Evolutionary conservation across 1,139 yeast species (phyloP).

Genomic region (Candida smagusa): DNA sequence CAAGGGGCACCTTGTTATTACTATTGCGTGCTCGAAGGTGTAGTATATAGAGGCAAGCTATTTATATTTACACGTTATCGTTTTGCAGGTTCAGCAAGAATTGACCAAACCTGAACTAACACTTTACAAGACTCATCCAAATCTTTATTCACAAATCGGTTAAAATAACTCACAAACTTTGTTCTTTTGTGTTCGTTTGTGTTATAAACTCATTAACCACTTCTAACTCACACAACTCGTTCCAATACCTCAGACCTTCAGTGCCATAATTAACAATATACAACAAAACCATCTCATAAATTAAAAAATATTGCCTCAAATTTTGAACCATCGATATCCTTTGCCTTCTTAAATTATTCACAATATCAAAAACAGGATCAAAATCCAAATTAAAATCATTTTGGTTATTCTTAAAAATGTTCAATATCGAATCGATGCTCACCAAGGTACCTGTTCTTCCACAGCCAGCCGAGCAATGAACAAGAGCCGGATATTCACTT

Average conservation of each 20-base stretch:
- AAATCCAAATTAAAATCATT: conserved; percentile 13
- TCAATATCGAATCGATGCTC: conserved; percentile 64
- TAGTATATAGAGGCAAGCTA: too few species aligned
- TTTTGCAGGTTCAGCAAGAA: too few species aligned
- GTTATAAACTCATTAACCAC: conserved; percentile 19
- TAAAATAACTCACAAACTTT: too few species aligned
- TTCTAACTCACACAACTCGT: conserved; percentile 20
- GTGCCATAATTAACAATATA: conserved; percentile 16
- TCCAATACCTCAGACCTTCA: conserved; percentile 13
- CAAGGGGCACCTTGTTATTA: too few species aligned
- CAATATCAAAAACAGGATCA: conserved; percentile 50
- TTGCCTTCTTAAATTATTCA: conserved; percentile 64
- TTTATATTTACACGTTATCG: too few species aligned
- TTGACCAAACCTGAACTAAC: too few species aligned
- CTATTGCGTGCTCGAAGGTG: too few species aligned
- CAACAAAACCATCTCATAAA: conserved; percentile 52
- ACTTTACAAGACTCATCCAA: too few species aligned
- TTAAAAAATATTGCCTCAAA: conserved; percentile 66
- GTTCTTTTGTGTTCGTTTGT: not conserved
- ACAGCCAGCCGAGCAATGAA: conserved; percentile 91
- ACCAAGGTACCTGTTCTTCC: conserved; percentile 90
- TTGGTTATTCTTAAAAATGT: conserved; percentile 29
- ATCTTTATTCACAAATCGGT: too few species aligned
- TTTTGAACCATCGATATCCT: conserved; percentile 84
- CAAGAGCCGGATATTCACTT: conserved; percentile 47